Evolutionary conservation across 306 rosid genomes (phyloP), one percentile per base, ranked within the genome.

Genomic region (Cucurbita ficifolia): DNA sequence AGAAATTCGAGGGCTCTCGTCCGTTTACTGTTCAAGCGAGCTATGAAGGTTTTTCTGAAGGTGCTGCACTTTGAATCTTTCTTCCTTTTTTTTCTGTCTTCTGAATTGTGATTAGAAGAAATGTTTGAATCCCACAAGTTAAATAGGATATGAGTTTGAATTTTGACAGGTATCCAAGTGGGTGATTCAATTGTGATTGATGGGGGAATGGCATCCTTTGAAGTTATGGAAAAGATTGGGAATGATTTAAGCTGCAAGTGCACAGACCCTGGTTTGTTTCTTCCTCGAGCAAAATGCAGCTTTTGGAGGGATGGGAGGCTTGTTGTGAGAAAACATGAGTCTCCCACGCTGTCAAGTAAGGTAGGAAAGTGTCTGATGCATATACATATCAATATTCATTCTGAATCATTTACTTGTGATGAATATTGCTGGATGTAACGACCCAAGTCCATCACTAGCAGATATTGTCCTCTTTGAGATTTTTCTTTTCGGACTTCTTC

Each of bases 141-240:
- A 21, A 6, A n/a, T 18, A n/a, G 33, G 33, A 40, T 10, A 39
- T 2, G 33, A 40, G 13, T 65, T 52, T 21, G 67, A 67, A 49
- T 35, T 75, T 17, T 71, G 50, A 70, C 84, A 92, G 96, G 89
- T 52, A 83, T 88, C 53, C 82, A 84, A 77, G 89, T 85, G 60
- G 96, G 92, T 11, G 96, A 88, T 77, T 95, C 88, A 72, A 83
- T 92, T 82, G 90, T 90, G 57, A 82, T 92, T 68, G 98, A 92
- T 67, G 96, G 96, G 69, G 96, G 96, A 82, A 90, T 92, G 98
- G 91, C 96, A 38, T 59, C 88, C 76, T 90, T 90, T 82, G 87
- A 81, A 68, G 91, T 92, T 59, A 60, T 79, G 52, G 96, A 88
- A 78, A 92, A 81, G 80, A 78, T 73, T 39, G 96, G 87, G 73